Evolutionary conservation across 2,329 filamentous ascomycete species (phyloP).

Genomic region (Neonectria ditissima): DNA sequence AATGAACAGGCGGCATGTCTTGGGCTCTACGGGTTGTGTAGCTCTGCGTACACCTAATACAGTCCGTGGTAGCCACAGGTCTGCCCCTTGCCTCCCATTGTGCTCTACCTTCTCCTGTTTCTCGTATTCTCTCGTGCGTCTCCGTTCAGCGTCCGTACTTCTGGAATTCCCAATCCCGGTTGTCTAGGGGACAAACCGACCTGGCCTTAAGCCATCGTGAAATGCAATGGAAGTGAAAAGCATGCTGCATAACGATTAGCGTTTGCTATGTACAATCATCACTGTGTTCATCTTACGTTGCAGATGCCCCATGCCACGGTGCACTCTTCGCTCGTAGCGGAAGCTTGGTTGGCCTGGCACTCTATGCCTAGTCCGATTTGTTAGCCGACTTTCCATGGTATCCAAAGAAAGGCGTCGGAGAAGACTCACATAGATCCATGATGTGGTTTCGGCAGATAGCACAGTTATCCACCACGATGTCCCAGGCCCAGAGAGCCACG

Average conservation of each 20-base stretch:
- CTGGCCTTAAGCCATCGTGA: conserved; percentile 99
- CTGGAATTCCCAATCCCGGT: conserved; percentile 99
- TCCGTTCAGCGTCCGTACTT: conserved; percentile 82
- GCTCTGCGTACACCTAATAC: conserved; percentile 28
- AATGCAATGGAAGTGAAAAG: conserved; percentile 99
- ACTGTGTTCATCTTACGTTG: conserved; percentile 75
- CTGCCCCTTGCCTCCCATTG: conserved; percentile 18
- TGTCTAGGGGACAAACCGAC: conserved; percentile 97
- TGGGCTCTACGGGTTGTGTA: conserved; percentile 26
- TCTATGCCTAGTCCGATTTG: conserved; percentile 78
- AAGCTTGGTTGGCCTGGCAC: conserved; percentile 98
- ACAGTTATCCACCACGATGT: conserved; percentile 99
- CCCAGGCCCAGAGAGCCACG: conserved; percentile 98
- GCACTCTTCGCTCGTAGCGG: conserved; percentile 96
- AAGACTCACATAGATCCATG: conserved; percentile 92
- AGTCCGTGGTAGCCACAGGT: conserved; percentile 21
- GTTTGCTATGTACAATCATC: background rate
- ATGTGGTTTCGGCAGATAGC: conserved; percentile 99
- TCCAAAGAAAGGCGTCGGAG: background rate
- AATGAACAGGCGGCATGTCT: conserved; percentile 38
- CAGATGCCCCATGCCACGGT: conserved; percentile 99
- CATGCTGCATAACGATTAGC: conserved; percentile 75
- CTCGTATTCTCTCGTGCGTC: conserved; percentile 16
- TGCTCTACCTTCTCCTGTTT: conserved; percentile 20
- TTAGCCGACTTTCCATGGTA: conserved; percentile 25